Evolutionary conservation across 306 rosid species (phyloP).

Genomic region (Malus sieversii): DNA sequence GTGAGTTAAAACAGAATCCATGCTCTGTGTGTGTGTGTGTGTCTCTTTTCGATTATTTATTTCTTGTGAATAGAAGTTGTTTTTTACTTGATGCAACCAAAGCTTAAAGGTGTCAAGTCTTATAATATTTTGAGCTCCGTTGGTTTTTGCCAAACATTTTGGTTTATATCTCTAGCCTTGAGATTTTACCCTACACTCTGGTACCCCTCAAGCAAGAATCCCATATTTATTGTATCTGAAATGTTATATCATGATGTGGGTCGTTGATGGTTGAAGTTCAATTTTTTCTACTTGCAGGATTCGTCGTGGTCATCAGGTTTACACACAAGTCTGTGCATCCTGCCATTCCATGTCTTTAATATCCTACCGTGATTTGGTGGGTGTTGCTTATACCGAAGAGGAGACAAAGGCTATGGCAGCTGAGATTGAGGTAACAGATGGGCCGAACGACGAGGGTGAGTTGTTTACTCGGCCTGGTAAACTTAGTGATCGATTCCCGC

Average conservation of each 20-base stretch:
- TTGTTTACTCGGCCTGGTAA: slow-evolving; percentile 97
- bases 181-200: background rate
- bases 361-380: slow-evolving; percentile 98
- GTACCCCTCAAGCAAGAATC: background rate
- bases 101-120: background rate
- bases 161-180: background rate
- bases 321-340: slow-evolving; percentile 87
- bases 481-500: slow-evolving; percentile 92
- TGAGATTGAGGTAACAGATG: slow-evolving; percentile 97
- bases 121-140: background rate
- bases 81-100: background rate
- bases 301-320: slow-evolving; percentile 99
- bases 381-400: slow-evolving; percentile 94
- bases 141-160: background rate
- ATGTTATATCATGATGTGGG: background rate
- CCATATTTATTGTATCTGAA: background rate
- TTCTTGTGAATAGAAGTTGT: background rate
- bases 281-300: slow-evolving; percentile 55
- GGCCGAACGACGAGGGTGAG: slow-evolving; percentile 99
- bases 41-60: background rate
- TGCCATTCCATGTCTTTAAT: slow-evolving; percentile 95
- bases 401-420: slow-evolving; percentile 99
- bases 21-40: background rate
- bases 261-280: slow-evolving; percentile 7
- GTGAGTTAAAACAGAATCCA: slow-evolving; percentile 39